Base-by-base conservation (phyloP, 148 eudicot species). In the Rhododendron kiyosumense region DNA sequence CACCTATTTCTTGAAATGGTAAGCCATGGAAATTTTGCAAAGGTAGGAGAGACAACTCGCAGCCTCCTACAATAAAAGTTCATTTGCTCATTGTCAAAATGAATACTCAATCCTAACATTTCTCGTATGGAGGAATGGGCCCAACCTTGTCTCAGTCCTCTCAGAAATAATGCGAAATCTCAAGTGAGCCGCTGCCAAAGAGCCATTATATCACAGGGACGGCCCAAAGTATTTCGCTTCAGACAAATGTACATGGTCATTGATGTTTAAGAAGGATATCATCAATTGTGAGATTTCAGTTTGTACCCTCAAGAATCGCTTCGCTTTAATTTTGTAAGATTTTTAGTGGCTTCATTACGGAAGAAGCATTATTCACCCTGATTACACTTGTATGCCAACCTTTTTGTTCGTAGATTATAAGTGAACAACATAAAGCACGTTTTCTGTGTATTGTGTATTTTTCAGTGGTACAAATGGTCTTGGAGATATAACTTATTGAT, bases 21-120 rank as follows among this genome's bases (percentile, higher is more conserved):
- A 17, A 98, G 98, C 77, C 96, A 94, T 88, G 99, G 98, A 82
- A 97, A 97, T 91, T 97, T 97, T 79, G 98, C 98, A 20, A 97
- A 97, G 96, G 99, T 95, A 86, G 32, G 83, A 85, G 43, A 6
- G 10, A 73, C 32, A 52, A 80, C 17, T 1, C 14, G 0, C 45
- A 78, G 13, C 28, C 84, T 52, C 26, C 24, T 20, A 24, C 24
- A 38, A 24, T 20, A 79, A 22, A 65, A 13, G 17, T 20, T 45
- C 41, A 45, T 80, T 61, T 85, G 79, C 69, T 43, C 24, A 46
- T 41, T 49, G 38, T 18, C 26, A 28, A 69, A 65, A 43, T 83
- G 7, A 28, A 45, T 28, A 14, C 8, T 14, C 28, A 34, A 18
- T 46, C 43, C 7, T 41, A 41, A 41, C 43, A 41, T 41, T 41